A percentile compares a stretch with the other conserved stretches of the same genome.
phyloP scores from a whole-genome alignment of 1,139 yeast genomes.

The Suhomyces wounanorum region DNA sequence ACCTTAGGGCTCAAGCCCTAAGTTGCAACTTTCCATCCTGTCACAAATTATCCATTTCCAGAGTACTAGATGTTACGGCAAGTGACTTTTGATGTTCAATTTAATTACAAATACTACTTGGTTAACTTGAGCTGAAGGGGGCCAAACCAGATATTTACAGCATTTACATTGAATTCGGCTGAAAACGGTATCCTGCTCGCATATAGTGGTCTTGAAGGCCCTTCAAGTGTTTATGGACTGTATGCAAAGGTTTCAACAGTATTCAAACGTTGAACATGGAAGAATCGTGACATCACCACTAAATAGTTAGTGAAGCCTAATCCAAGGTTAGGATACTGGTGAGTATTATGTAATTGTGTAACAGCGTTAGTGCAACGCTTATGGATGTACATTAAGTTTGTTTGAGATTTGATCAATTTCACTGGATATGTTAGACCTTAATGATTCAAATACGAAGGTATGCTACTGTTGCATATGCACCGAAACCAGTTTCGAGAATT shows the following conservation, averaged over 20 bases:
- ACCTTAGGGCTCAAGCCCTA: slow-evolving; percentile 11
- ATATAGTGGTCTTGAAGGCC: too few relatives aligned
- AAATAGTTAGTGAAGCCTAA: neutral
- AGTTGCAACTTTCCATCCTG: neutral
- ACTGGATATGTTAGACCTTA: neutral
- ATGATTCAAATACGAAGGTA: neutral
- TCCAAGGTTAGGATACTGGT: neutral
- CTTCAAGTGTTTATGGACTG: too few relatives aligned
- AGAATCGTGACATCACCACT: neutral
- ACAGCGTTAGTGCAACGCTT: neutral
- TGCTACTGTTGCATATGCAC: neutral
- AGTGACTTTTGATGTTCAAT: too few relatives aligned
- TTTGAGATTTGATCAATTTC: neutral
- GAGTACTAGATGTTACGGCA: too few relatives aligned
- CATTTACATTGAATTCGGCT: too few relatives aligned
- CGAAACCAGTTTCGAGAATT: neutral
- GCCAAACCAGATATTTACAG: too few relatives aligned
- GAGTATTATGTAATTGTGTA: neutral
- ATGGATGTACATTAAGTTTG: too few relatives aligned
- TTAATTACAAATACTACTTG: too few relatives aligned
- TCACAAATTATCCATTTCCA: too few relatives aligned
- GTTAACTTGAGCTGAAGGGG: too few relatives aligned
- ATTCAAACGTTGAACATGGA: neutral
- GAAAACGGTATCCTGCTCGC: too few relatives aligned
- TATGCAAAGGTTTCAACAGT: too few relatives aligned